Evolutionary conservation across 139 green algal genomes (phyloP).

Genomic region (Choricystis sp.): DNA sequence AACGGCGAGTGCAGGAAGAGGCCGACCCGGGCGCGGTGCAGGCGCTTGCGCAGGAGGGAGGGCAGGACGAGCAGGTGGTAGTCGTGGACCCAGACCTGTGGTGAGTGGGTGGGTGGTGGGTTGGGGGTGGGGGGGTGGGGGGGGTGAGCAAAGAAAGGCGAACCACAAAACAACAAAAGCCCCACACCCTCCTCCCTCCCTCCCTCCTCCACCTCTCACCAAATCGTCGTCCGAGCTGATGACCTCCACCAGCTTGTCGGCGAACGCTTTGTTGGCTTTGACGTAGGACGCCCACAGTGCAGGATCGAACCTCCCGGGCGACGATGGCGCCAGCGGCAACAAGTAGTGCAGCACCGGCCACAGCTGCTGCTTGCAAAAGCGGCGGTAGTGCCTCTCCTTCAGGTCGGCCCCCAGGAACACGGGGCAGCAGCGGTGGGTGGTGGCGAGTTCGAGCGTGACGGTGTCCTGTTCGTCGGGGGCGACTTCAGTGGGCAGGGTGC

Average conservation of each 20-base stretch:
- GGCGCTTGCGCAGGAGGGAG: conserved; percentile 70
- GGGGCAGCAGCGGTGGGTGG: conserved; percentile 63
- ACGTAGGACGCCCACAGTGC: conserved; percentile 91
- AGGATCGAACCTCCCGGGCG: conserved; percentile 59
- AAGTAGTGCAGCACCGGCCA: conserved; percentile 98
- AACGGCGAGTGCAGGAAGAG: conserved; percentile 97
- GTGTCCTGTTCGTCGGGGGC: conserved; percentile 65
- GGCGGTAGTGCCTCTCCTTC: conserved; percentile 81
- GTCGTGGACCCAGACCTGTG: conserved; percentile 96
- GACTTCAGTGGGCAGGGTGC: conserved; percentile 64
- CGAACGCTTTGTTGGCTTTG: conserved; percentile 85
- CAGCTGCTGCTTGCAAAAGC: conserved; percentile 98
- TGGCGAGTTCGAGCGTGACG: conserved; percentile 47
- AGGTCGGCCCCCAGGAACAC: conserved; percentile 81
- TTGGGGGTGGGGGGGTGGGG: neutral
- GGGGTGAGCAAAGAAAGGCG: neutral
- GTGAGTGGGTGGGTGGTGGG: conserved; percentile 3
- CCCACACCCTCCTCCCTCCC: neutral
- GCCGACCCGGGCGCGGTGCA: conserved; percentile 49
- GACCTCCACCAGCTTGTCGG: conserved; percentile 15
- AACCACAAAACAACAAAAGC: neutral
- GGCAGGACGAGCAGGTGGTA: conserved; percentile 98
- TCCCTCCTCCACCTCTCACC: neutral
- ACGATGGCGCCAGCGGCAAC: conserved; percentile 63
- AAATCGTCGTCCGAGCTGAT: neutral